These are phyloP conservation scores for Salix udensis DNA, from an alignment of 345 rosid genomes.

Conservation along the genomic window DNA sequence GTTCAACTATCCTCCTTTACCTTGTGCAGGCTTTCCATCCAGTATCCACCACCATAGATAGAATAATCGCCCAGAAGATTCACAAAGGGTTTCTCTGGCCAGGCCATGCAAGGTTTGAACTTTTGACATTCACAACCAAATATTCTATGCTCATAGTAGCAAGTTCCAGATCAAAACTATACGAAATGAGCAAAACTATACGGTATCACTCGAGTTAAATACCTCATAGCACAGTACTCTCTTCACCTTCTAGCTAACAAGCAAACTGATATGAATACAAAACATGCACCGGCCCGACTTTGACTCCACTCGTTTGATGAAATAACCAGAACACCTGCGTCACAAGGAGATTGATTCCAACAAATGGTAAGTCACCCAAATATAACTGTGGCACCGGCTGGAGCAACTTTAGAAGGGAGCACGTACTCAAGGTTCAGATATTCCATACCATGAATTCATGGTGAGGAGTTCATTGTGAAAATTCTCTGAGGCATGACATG, in stretches of 20 bases:
- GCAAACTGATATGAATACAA: background rate
- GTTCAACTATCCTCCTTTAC: background rate
- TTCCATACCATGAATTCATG: background rate
- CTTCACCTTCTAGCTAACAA: background rate
- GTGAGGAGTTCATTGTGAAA: background rate
- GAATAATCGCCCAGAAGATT: background rate
- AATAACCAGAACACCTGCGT: conserved; percentile 11
- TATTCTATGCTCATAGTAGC: background rate
- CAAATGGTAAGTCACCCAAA: background rate
- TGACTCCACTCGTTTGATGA: background rate
- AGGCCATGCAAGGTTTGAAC: background rate
- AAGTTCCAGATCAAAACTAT: background rate
- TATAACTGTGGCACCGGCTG: background rate
- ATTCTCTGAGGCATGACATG: background rate
- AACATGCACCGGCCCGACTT: background rate
- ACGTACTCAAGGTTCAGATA: background rate
- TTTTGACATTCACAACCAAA: background rate
- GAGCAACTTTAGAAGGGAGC: background rate
- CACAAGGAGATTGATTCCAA: conserved; percentile 9
- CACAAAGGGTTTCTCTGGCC: background rate
- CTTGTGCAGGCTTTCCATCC: background rate
- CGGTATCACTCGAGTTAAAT: background rate
- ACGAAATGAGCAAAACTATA: background rate
- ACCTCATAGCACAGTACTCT: background rate
- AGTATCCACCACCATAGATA: background rate